A percentile compares a stretch with the other conserved stretches of the same genome.
These are phyloP conservation scores for Fusarium multiceps DNA, from an alignment of 2,329 filamentous ascomycete species.

Conservation along the genomic window DNA sequence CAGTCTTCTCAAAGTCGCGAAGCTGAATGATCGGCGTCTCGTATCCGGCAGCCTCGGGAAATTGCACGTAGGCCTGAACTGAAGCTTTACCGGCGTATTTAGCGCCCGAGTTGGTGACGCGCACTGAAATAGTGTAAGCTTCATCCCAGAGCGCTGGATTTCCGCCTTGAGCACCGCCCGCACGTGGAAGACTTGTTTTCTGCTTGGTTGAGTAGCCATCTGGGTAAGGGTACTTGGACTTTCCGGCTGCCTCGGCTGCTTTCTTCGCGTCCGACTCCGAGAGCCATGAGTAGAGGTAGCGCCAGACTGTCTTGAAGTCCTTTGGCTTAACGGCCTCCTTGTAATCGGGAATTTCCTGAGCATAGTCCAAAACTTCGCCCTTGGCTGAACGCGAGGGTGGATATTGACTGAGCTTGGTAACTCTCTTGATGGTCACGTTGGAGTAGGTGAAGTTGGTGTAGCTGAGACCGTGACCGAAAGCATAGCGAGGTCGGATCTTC, in stretches of 20 bases:
- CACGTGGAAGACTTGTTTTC: constrained; percentile 58
- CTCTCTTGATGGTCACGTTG: constrained; percentile 59
- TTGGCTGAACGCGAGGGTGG: constrained; percentile 51
- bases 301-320: constrained; percentile 68
- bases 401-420: constrained; percentile 56
- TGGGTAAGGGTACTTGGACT: constrained; percentile 69
- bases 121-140: constrained; percentile 56
- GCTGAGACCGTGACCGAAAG: constrained; percentile 87
- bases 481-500: constrained; percentile 78
- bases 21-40: constrained; percentile 77
- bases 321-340: constrained; percentile 68
- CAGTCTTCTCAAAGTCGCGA: constrained; percentile 78
- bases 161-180: constrained; percentile 76
- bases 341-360: constrained; percentile 63
- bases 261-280: constrained; percentile 53
- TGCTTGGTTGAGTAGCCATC: constrained; percentile 68
- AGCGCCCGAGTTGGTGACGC: constrained; percentile 65
- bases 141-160: constrained; percentile 73
- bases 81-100: constrained; percentile 57
- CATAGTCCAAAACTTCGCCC: constrained; percentile 59
- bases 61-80: constrained; percentile 60
- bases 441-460: constrained; percentile 79
- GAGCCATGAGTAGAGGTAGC: constrained; percentile 79
- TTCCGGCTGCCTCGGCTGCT: constrained; percentile 52
- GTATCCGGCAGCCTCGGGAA: constrained; percentile 51